These are phyloP conservation scores for Albizia julibrissin DNA, from an alignment of 306 rosid genomes.

Conservation along the genomic window DNA sequence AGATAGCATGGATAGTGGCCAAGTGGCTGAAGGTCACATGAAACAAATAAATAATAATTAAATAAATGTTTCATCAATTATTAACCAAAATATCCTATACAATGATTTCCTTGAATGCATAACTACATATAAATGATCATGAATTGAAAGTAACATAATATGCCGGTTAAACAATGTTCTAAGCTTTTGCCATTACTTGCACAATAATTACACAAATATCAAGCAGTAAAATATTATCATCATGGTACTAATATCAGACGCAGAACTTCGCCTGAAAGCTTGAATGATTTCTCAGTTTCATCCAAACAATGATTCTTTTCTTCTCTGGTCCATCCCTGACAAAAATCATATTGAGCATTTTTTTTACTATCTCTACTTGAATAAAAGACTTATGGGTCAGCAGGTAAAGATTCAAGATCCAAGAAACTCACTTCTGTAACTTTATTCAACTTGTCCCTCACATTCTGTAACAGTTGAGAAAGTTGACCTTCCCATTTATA, in stretches of 20 bases:
- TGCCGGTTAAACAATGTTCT: slow-evolving; percentile 21
- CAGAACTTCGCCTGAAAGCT: slow-evolving; percentile 84
- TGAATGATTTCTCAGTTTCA: slow-evolving; percentile 92
- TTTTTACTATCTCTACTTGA: too few species aligned
- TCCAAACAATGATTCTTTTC: slow-evolving; percentile 91
- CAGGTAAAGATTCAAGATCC: not conserved
- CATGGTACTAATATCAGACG: slow-evolving; percentile 66
- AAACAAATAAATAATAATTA: too few species aligned
- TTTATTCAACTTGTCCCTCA: slow-evolving; percentile 82
- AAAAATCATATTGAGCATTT: not conserved
- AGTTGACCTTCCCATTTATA: slow-evolving; percentile 95
- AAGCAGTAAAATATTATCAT: slow-evolving; percentile 14
- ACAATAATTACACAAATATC: slow-evolving; percentile 19
- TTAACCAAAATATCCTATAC: too few species aligned
- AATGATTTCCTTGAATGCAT: too few species aligned
- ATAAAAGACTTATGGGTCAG: not conserved
- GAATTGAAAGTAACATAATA: slow-evolving; percentile 23
- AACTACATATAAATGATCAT: not conserved
- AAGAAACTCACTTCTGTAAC: slow-evolving; percentile 70
- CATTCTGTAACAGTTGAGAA: slow-evolving; percentile 71
- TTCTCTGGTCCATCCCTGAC: slow-evolving; percentile 86
- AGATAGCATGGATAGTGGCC: too few species aligned
- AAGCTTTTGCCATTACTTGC: slow-evolving; percentile 31
- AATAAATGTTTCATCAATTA: too few species aligned
- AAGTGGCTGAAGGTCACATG: too few species aligned